A percentile compares a stretch with the other conserved stretches of the same genome.
Conservation (phyloP, 169 alveolate species). For the Plasmodium berghei region DNA sequence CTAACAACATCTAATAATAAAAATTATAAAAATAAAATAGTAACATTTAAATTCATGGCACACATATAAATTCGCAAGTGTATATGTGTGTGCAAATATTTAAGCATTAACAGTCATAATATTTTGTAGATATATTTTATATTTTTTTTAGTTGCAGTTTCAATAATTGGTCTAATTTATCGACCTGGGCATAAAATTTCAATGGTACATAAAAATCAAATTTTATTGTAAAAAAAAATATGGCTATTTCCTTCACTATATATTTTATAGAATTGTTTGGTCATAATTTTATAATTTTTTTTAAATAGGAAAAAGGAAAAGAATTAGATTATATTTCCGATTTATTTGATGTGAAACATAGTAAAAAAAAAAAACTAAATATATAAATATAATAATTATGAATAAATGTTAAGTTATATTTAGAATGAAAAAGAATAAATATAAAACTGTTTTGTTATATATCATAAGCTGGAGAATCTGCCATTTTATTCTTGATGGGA, state of each 20-base stretch:
- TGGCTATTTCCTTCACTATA: neutral
- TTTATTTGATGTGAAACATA: slow-evolving; percentile 42
- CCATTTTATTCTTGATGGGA: slow-evolving; percentile 62
- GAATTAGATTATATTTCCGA: slow-evolving; percentile 63
- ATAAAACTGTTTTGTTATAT: neutral
- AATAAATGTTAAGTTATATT: neutral
- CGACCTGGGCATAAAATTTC: slow-evolving; percentile 67
- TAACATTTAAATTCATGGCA: neutral
- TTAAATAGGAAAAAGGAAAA: slow-evolving; percentile 68
- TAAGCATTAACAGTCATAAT: neutral
- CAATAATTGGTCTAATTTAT: slow-evolving; percentile 61
- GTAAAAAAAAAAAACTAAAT: slow-evolving; percentile 11
- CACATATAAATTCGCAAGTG: neutral
- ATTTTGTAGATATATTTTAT: slow-evolving; percentile 54
- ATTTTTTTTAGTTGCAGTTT: slow-evolving; percentile 34
- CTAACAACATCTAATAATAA: neutral
- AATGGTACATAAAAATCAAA: slow-evolving; percentile 14
- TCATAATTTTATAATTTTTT: neutral
- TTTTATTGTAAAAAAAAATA: neutral
- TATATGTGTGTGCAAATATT: neutral
- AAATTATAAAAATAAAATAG: neutral
- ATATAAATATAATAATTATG: neutral
- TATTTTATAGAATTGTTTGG: neutral
- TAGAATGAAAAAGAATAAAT: neutral
- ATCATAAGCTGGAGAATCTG: slow-evolving; percentile 67